phyloP scores from a whole-genome alignment of 345 rosid genomes.

The Cochlearia excelsa region DNA sequence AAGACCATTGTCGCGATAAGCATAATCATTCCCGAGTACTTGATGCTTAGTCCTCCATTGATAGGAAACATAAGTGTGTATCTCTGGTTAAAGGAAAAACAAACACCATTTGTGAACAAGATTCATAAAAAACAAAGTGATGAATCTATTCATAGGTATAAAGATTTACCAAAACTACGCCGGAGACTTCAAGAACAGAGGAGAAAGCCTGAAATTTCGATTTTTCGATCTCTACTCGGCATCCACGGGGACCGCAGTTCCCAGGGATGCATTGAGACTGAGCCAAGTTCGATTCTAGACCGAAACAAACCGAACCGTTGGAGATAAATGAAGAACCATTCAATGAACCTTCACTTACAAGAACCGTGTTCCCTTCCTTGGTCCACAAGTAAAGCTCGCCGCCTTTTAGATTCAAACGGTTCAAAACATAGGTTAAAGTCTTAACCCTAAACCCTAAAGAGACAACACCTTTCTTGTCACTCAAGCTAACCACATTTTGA shows the following conservation, averaged over 20 bases:
- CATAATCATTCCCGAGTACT: constrained; percentile 11
- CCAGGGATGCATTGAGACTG: constrained; percentile 17
- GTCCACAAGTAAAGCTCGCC: constrained; percentile 29
- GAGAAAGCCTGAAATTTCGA: constrained; percentile 24
- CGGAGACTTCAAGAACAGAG: constrained; percentile 32
- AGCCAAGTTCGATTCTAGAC: background rate
- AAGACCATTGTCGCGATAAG: constrained; percentile 32
- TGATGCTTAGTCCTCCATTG: constrained; percentile 24
- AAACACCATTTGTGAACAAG: background rate
- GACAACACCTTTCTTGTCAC: constrained; percentile 30
- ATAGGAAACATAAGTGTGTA: constrained; percentile 48
- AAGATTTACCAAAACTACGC: constrained; percentile 32
- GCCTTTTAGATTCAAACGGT: constrained; percentile 20
- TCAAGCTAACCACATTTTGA: constrained; percentile 20
- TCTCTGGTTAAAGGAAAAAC: constrained; percentile 37
- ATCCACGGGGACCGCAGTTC: constrained; percentile 16
- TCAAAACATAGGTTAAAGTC: constrained; percentile 4
- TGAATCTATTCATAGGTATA: background rate
- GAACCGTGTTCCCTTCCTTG: constrained; percentile 5
- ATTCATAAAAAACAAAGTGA: background rate
- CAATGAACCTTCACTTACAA: constrained; percentile 14
- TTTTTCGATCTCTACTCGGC: constrained; percentile 14
- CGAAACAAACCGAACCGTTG: constrained; percentile 27
- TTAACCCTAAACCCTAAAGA: constrained; percentile 29
- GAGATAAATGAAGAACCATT: constrained; percentile 21